These are phyloP conservation scores for Coniophora puteana DNA, from an alignment of 1,284 basidiomycete genomes.

Conservation along the genomic window DNA sequence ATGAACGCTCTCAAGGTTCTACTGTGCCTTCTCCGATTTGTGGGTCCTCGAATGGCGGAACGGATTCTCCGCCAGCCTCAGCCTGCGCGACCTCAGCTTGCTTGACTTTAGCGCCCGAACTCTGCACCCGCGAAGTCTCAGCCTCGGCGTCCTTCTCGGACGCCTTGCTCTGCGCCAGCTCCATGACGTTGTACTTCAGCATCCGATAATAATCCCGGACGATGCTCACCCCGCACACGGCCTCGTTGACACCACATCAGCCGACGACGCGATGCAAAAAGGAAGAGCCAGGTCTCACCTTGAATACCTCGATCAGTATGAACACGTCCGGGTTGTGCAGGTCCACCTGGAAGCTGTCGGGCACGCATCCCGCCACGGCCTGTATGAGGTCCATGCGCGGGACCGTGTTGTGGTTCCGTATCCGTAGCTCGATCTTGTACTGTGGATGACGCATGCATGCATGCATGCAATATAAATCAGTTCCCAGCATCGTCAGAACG, in stretches of 20 bases:
- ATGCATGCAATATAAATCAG: neutral
- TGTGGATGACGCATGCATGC: conserved; percentile 22
- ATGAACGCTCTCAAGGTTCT: too few relatives aligned
- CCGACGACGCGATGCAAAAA: neutral
- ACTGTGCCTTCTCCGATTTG: too few relatives aligned
- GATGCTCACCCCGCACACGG: conserved; percentile 67
- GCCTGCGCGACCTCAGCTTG: neutral
- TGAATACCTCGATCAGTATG: conserved; percentile 77
- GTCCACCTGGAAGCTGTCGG: conserved; percentile 60
- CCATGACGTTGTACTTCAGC: conserved; percentile 74
- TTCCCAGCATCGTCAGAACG: too few relatives aligned
- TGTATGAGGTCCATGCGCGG: conserved; percentile 56
- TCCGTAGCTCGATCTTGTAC: conserved; percentile 77
- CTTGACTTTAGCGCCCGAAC: neutral
- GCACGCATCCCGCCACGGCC: conserved; percentile 65
- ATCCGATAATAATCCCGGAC: conserved; percentile 66
- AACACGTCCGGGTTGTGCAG: conserved; percentile 65
- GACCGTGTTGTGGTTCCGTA: conserved; percentile 70
- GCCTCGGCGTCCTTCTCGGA: conserved; percentile 8
- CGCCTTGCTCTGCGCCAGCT: conserved; percentile 50
- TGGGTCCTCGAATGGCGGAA: too few relatives aligned
- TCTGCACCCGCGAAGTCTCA: neutral
- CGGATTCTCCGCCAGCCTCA: too few relatives aligned
- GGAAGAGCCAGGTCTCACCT: conserved; percentile 40
- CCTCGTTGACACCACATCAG: conserved; percentile 35